Percentiles rank a stretch among this genome's conserved stretches.
Evolutionary conservation across 2,329 filamentous ascomycete genomes (phyloP).

Genomic region (Beauveria sp.): DNA sequence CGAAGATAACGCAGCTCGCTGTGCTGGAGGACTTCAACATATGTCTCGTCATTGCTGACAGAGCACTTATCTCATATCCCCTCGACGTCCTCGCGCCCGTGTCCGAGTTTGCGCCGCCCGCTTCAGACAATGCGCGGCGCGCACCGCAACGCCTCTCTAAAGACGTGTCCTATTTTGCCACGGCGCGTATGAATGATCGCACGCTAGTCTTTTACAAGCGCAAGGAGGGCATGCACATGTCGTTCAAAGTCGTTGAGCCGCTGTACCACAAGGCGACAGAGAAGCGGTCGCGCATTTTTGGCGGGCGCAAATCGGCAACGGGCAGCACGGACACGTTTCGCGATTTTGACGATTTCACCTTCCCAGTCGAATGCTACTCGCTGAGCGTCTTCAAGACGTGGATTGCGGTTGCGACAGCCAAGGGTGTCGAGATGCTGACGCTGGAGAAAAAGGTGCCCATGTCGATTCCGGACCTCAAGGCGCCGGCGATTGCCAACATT

Average conservation of each 20-base stretch:
- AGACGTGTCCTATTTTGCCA: conserved; percentile 94
- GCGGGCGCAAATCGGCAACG: conserved; percentile 47
- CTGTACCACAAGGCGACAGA: conserved; percentile 89
- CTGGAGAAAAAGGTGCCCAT: conserved; percentile 95
- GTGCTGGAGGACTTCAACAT: conserved; percentile 94
- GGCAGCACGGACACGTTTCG: conserved; percentile 92
- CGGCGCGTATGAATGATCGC: conserved; percentile 93
- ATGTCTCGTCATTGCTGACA: conserved; percentile 85
- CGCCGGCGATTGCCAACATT: conserved; percentile 74
- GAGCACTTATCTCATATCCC: conserved; percentile 85
- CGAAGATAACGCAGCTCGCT: conserved; percentile 81
- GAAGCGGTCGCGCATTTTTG: conserved; percentile 64
- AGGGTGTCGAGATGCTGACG: conserved; percentile 92
- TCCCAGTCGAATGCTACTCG: conserved; percentile 88
- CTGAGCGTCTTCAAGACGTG: conserved; percentile 95
- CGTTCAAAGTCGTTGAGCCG: conserved; percentile 93
- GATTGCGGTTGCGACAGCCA: conserved; percentile 82
- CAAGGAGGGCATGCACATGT: conserved; percentile 83
- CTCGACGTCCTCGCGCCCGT: conserved; percentile 70
- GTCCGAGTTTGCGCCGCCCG: conserved; percentile 53
- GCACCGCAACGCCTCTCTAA: conserved; percentile 90
- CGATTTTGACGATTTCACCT: conserved; percentile 98
- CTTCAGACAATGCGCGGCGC: conserved; percentile 65
- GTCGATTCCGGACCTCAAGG: conserved; percentile 81
- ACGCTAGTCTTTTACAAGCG: conserved; percentile 96